phyloP scores from a whole-genome alignment of 2,329 filamentous ascomycete genomes.

The Penicillium sp. region DNA sequence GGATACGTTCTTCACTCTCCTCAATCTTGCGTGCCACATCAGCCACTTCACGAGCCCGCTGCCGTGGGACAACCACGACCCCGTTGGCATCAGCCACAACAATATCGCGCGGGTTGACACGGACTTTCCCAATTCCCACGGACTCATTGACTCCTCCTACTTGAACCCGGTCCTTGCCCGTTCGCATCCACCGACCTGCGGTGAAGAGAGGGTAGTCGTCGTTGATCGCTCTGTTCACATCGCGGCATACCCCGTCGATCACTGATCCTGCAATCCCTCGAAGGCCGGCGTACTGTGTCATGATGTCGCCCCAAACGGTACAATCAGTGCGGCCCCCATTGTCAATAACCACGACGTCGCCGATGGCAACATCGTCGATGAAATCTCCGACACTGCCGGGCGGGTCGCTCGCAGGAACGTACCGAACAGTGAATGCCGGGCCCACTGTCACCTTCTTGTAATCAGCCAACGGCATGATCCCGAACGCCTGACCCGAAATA shows the following conservation, averaged over 20 bases:
- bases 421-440: conserved; percentile 41
- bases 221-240: conserved; percentile 35
- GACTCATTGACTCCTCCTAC: conserved; percentile 36
- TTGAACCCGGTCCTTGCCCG: conserved; percentile 39
- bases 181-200: conserved; percentile 40
- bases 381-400: conserved; percentile 38
- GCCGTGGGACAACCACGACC: conserved; percentile 26
- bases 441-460: conserved; percentile 37
- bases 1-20: conserved; percentile 32
- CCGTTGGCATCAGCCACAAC: conserved; percentile 28
- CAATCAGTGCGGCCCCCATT: conserved; percentile 41
- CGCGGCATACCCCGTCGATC: conserved; percentile 40
- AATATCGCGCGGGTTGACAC: conserved; percentile 18
- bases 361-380: conserved; percentile 37
- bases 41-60: conserved; percentile 23
- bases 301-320: conserved; percentile 44
- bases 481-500: conserved; percentile 24
- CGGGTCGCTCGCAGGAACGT: conserved; percentile 27
- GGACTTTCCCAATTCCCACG: conserved; percentile 35
- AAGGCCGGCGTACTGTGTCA: conserved; percentile 41
- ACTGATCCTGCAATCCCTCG: conserved; percentile 39
- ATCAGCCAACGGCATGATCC: conserved; percentile 28
- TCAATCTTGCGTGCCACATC: conserved; percentile 17
- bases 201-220: conserved; percentile 39
- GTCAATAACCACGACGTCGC: conserved; percentile 40